phyloP scores from a whole-genome alignment of 306 rosid species.

The Glycine tomentella region DNA sequence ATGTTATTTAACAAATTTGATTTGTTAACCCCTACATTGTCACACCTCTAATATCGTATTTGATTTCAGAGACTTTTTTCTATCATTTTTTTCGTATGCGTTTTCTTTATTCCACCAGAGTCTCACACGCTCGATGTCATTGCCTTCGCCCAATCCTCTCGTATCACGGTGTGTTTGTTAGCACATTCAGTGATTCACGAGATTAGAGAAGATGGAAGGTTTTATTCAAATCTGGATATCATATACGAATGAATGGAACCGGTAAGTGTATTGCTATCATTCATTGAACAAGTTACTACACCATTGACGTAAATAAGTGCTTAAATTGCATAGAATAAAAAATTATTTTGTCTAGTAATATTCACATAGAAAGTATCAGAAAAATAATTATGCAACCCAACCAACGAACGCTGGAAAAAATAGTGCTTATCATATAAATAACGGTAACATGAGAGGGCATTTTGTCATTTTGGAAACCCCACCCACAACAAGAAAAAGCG shows the following conservation, averaged over 20 bases:
- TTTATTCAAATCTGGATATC: neutral
- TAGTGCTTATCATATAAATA: neutral
- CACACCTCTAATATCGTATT: neutral
- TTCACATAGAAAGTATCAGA: too few relatives aligned
- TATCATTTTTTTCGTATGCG: neutral
- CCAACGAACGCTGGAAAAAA: too few relatives aligned
- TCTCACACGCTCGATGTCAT: too few relatives aligned
- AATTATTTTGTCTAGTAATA: too few relatives aligned
- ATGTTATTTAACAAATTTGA: neutral
- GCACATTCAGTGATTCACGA: neutral
- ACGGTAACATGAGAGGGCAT: constrained; percentile 15
- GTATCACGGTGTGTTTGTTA: neutral
- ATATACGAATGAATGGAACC: neutral
- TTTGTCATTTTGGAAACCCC: neutral
- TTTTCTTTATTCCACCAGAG: too few relatives aligned
- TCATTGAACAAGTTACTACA: neutral
- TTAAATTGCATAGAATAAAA: too few relatives aligned
- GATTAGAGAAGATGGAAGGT: neutral
- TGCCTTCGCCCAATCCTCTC: too few relatives aligned
- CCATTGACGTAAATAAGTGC: neutral
- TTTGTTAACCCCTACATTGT: neutral
- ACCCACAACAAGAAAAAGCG: too few relatives aligned
- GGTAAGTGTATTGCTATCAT: neutral
- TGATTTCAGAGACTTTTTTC: too few relatives aligned
- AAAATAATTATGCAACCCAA: too few relatives aligned